These are phyloP conservation scores for Globisporangium splendens DNA, from an alignment of 352 stramenopile genomes.

Conservation along the genomic window DNA sequence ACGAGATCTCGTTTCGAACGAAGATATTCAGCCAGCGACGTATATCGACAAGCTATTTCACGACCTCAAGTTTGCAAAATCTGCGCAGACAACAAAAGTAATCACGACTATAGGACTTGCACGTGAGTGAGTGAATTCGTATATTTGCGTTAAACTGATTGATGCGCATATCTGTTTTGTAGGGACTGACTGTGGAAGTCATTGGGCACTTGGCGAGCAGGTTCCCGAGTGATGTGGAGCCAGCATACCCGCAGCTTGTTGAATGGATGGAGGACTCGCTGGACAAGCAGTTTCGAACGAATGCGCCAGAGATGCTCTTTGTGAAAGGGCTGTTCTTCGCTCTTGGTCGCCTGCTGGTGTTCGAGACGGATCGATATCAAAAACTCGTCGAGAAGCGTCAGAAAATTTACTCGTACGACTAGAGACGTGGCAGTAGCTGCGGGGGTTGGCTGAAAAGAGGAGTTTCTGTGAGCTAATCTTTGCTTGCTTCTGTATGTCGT, in stretches of 20 bases:
- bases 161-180: background rate
- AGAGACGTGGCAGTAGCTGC: background rate
- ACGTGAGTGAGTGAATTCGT: background rate
- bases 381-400: conserved; percentile 31
- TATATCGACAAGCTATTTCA: conserved; percentile 74
- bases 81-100: conserved; percentile 64
- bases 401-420: conserved; percentile 64
- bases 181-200: conserved; percentile 61
- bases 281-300: conserved; percentile 71
- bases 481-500: conserved; percentile 9
- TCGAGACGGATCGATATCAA: conserved; percentile 49
- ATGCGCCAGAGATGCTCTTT: conserved; percentile 67
- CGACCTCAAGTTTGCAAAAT: conserved; percentile 74
- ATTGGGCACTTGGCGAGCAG: conserved; percentile 55
- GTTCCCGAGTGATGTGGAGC: conserved; percentile 37
- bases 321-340: conserved; percentile 67
- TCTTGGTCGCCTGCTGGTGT: conserved; percentile 46
- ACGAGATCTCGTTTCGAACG: conserved; percentile 22
- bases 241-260: conserved; percentile 29
- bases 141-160: background rate
- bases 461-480: conserved; percentile 3
- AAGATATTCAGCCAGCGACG: conserved; percentile 42
- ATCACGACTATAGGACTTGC: background rate
- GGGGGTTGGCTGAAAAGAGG: background rate
- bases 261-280: conserved; percentile 67